These are phyloP conservation scores for Crithidia sp. DNA, from an alignment of 208 protist species.

Conservation along the genomic window DNA sequence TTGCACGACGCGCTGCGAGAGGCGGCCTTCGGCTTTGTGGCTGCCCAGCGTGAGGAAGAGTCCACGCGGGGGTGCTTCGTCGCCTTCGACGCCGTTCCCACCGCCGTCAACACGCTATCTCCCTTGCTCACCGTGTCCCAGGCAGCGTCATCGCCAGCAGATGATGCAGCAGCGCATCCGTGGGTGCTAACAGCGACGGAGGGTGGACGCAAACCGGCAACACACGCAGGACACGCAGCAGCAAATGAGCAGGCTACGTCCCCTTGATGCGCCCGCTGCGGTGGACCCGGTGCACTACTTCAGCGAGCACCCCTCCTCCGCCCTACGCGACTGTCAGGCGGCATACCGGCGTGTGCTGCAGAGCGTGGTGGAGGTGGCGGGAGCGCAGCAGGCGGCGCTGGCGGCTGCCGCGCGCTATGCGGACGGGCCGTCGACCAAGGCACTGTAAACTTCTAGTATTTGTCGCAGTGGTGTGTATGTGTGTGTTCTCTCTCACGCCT, in stretches of 20 bases:
- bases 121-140: conserved; percentile 31
- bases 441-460: background rate
- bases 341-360: conserved; percentile 50
- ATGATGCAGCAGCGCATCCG: background rate
- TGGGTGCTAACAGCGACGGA: background rate
- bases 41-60: conserved; percentile 58
- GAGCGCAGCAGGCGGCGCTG: conserved; percentile 53
- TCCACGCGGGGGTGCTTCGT: conserved; percentile 49
- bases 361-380: conserved; percentile 38
- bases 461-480: no score
- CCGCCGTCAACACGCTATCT: conserved; percentile 20
- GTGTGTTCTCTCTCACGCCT: no score
- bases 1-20: conserved; percentile 61
- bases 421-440: background rate
- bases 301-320: conserved; percentile 39
- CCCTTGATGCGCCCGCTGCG: background rate
- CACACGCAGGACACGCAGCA: background rate
- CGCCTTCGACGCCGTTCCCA: conserved; percentile 55
- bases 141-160: background rate
- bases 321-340: conserved; percentile 51
- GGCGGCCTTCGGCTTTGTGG: conserved; percentile 56
- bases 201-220: background rate
- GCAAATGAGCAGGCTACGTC: no score
- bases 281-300: conserved; percentile 55
- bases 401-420: conserved; percentile 13